Base-by-base conservation (phyloP, 2,329 filamentous ascomycete species). In the Chaetothyriales sp. region DNA sequence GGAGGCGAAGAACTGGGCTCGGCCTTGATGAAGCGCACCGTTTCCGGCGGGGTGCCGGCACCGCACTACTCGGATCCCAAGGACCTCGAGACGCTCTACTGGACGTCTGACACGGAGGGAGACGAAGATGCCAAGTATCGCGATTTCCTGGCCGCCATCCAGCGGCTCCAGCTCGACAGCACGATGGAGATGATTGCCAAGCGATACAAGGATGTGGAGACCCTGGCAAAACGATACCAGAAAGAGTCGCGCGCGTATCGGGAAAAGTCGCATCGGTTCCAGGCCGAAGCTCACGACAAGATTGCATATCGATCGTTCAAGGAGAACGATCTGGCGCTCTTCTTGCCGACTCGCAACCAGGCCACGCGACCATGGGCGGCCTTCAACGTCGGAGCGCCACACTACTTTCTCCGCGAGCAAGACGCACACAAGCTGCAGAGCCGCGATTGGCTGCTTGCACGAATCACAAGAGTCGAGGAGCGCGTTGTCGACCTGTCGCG, bases 251-350 rank as follows among this genome's bases (percentile, higher is more conserved):
- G 88, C 33, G 78, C 80, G 1, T 95, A 95, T 62, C 81, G 90
- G 10, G 92, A 97, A 59, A 89, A 89, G 64, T 85, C 87, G 7
- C 86, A 94, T 59, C 73, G 77, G 13, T 74, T 83, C 46, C 86
- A 94, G 58, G 85, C 83, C 62, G 92, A 97, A 63, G 82, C 87
- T 0, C 87, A 95, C 61, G 87, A 95, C 60, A 97, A 97, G 73
- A 95, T 98, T 64, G 89, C 92, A 1, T 95, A 92, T 66, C 84
- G 85, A 55, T 83, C 90, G 48, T 98, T 98, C 73, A 97, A 95
- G 64, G 89, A 95, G 67, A 90, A 92, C 6, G 92, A 98, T 64
- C 76, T 98, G 13, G 92, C 90, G 10, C 70, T 98, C 1, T 98
- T 98, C 71, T 71, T 98, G 43, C 92, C 92, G 0, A 98, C 92